A percentile compares a stretch with the other conserved stretches of the same genome.
These are phyloP conservation scores for Heliocybe sulcata DNA, from an alignment of 1,284 basidiomycete species.

Conservation along the genomic window DNA sequence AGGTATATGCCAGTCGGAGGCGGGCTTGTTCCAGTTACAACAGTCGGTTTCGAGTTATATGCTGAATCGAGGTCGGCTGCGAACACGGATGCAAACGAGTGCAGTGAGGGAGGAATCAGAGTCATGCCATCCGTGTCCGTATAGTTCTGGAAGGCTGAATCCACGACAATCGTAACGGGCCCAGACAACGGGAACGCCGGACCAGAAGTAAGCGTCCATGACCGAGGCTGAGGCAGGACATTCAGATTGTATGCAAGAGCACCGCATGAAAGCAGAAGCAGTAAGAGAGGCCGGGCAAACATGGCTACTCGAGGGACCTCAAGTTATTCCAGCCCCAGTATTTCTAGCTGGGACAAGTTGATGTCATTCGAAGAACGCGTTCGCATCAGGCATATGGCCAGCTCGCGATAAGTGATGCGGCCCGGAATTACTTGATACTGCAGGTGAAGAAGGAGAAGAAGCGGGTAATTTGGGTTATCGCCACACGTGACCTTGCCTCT, in stretches of 20 bases:
- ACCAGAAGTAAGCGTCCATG: background rate
- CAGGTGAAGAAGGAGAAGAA: too few species aligned
- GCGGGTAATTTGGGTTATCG: background rate
- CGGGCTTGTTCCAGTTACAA: conserved; percentile 5
- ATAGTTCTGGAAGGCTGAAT: conserved; percentile 11
- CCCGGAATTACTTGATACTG: too few species aligned
- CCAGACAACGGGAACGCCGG: background rate
- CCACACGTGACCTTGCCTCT: background rate
- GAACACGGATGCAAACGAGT: conserved; percentile 25
- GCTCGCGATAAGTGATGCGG: background rate
- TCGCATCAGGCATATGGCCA: background rate
- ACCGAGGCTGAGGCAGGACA: background rate
- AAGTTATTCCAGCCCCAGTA: background rate
- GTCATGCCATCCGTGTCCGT: conserved; percentile 18
- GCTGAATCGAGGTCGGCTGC: conserved; percentile 18
- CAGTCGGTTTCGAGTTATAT: conserved; percentile 4
- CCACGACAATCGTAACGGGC: conserved; percentile 12
- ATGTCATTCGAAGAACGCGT: background rate
- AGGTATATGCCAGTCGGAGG: conserved; percentile 17
- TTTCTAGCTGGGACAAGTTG: background rate
- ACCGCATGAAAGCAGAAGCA: background rate
- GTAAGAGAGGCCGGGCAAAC: background rate
- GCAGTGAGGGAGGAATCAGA: conserved; percentile 24
- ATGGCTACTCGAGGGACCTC: background rate
- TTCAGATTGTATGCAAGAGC: background rate